Evolutionary conservation across 2,329 filamentous ascomycete species (phyloP).

Genomic region (Hymenoscyphus scutula): DNA sequence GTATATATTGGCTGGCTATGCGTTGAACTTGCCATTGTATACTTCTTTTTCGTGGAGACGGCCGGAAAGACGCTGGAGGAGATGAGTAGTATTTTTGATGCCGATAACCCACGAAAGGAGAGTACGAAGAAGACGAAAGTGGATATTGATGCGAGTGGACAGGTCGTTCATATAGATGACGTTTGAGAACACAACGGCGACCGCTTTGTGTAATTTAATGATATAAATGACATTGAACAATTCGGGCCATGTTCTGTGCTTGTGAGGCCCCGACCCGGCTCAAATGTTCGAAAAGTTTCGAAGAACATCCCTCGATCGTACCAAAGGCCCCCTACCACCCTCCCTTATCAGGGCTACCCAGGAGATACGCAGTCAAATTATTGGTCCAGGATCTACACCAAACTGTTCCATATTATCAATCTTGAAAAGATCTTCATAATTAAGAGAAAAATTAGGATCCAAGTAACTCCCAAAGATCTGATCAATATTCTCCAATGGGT

Average conservation of each 20-base stretch:
- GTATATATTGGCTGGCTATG: conserved; percentile 29
- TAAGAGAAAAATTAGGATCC: conserved; percentile 11
- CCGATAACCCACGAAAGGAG: conserved; percentile 31
- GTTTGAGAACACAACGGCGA: not conserved
- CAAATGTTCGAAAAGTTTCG: no score
- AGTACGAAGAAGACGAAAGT: conserved; percentile 30
- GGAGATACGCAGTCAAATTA: not conserved
- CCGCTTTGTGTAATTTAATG: no score
- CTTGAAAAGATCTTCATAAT: conserved; percentile 7
- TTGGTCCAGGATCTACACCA: not conserved
- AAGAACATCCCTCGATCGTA: no score
- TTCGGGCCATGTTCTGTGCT: no score
- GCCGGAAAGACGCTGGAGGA: conserved; percentile 31
- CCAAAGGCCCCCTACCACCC: no score
- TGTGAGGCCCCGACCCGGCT: no score
- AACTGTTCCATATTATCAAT: conserved; percentile 3
- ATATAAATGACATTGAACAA: no score
- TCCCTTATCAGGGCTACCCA: no score
- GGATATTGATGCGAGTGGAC: conserved; percentile 23
- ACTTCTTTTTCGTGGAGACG: conserved; percentile 34
- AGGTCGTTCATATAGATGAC: conserved; percentile 28
- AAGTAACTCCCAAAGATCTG: conserved; percentile 10
- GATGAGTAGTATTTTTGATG: conserved; percentile 28
- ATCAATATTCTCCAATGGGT: conserved; percentile 9
- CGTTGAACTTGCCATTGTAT: conserved; percentile 32